A percentile compares a stretch with the other conserved stretches of the same genome.
Evolutionary conservation across 2,329 filamentous ascomycete species (phyloP).

Genomic region (Colletotrichum echinochloae): DNA sequence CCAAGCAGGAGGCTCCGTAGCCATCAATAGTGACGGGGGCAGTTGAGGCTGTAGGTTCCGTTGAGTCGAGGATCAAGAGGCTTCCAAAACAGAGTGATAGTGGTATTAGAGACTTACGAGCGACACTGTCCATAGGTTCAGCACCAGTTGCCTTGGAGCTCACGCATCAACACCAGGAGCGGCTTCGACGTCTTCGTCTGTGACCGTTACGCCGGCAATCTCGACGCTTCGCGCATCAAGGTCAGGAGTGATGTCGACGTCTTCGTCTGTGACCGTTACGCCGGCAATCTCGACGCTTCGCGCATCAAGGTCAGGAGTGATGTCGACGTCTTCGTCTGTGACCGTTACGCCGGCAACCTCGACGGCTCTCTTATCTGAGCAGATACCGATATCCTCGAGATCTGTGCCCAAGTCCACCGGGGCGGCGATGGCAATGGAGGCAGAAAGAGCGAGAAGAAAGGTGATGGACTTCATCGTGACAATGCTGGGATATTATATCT

Average conservation of each 20-base stretch:
- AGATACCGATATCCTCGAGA: too few relatives aligned
- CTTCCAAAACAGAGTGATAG: too few relatives aligned
- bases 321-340: neutral
- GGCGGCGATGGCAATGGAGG: conserved; percentile 6
- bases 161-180: neutral
- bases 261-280: too few relatives aligned
- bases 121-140: neutral
- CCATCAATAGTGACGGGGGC: neutral
- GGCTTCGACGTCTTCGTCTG: neutral
- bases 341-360: too few relatives aligned
- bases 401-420: too few relatives aligned
- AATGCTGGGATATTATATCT: neutral
- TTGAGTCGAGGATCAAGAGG: neutral
- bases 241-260: neutral
- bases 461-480: conserved; percentile 16
- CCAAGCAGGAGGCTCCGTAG: conserved; percentile 2
- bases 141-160: neutral
- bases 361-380: too few relatives aligned
- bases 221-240: too few relatives aligned
- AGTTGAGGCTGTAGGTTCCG: neutral
- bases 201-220: too few relatives aligned
- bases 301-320: neutral
- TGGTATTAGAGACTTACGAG: neutral
- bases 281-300: too few relatives aligned
- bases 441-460: neutral